These are phyloP conservation scores for Barnettozyma populi DNA, from an alignment of 805 yeast genomes.

Conservation along the genomic window DNA sequence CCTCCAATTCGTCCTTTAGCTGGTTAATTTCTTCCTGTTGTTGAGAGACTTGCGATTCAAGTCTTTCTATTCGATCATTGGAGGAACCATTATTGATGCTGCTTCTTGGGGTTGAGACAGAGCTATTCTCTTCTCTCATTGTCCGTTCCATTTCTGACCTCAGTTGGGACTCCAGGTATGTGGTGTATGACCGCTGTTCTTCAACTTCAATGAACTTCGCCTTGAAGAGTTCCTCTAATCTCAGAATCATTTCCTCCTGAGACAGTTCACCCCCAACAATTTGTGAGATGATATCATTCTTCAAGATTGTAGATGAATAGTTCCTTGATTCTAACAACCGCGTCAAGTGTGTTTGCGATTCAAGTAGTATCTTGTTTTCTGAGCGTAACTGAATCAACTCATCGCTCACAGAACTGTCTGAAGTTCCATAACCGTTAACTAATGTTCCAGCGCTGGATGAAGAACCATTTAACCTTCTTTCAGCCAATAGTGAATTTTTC, in stretches of 20 bases:
- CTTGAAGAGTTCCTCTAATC: slow-evolving; percentile 42
- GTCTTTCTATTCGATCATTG: slow-evolving; percentile 11
- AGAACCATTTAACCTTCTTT: slow-evolving; percentile 15
- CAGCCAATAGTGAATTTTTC: slow-evolving; percentile 36
- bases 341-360: slow-evolving; percentile 63
- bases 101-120: slow-evolving; percentile 13
- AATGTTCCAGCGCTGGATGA: not conserved
- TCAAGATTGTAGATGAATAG: slow-evolving; percentile 47
- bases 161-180: slow-evolving; percentile 53
- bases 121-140: not conserved
- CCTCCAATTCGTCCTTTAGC: slow-evolving; percentile 53
- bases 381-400: slow-evolving; percentile 43
- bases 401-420: slow-evolving; percentile 14
- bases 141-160: slow-evolving; percentile 18
- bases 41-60: slow-evolving; percentile 39
- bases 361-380: slow-evolving; percentile 60
- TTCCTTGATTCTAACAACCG: slow-evolving; percentile 57
- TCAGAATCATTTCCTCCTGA: slow-evolving; percentile 32
- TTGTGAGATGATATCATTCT: slow-evolving; percentile 56
- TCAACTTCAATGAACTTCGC: slow-evolving; percentile 46
- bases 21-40: slow-evolving; percentile 66
- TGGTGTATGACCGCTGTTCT: slow-evolving; percentile 54
- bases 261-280: slow-evolving; percentile 29
- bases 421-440: not conserved
- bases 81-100: slow-evolving; percentile 1